phyloP scores from a whole-genome alignment of 148 eudicot genomes.

The Beta vulgaris region DNA sequence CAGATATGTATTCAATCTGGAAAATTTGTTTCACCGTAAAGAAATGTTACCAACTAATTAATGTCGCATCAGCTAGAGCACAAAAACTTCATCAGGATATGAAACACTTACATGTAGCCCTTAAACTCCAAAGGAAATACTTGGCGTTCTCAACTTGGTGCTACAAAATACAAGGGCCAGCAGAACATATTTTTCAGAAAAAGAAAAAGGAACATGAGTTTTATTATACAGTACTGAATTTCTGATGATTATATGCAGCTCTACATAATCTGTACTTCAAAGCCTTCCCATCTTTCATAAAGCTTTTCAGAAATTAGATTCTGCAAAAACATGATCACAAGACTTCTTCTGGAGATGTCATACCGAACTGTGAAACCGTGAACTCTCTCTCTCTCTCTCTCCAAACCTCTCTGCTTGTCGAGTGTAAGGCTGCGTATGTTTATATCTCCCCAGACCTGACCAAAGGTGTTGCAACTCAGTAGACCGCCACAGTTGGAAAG shows the following conservation, averaged over 20 bases:
- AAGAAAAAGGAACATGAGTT: too few species aligned
- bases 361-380: not conserved
- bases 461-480: not conserved
- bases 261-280: not conserved
- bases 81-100: too few species aligned
- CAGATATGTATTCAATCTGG: too few species aligned
- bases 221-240: not conserved
- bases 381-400: constrained; percentile 12
- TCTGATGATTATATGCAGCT: not conserved
- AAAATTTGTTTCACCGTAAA: too few species aligned
- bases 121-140: too few species aligned
- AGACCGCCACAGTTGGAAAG: not conserved
- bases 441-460: not conserved
- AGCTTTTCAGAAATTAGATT: not conserved
- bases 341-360: not conserved
- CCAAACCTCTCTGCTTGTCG: not conserved
- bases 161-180: too few species aligned
- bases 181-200: too few species aligned
- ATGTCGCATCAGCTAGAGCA: too few species aligned
- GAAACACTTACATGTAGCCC: too few species aligned
- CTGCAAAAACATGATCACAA: too few species aligned
- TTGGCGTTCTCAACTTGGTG: too few species aligned
- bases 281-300: not conserved
- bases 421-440: not conserved
- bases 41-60: too few species aligned